A percentile compares a stretch with the other conserved stretches of the same genome.
Evolutionary conservation across 225 moss, liverwort and hornwort genomes (phyloP).

Genomic region (Polytrichum formosum): DNA sequence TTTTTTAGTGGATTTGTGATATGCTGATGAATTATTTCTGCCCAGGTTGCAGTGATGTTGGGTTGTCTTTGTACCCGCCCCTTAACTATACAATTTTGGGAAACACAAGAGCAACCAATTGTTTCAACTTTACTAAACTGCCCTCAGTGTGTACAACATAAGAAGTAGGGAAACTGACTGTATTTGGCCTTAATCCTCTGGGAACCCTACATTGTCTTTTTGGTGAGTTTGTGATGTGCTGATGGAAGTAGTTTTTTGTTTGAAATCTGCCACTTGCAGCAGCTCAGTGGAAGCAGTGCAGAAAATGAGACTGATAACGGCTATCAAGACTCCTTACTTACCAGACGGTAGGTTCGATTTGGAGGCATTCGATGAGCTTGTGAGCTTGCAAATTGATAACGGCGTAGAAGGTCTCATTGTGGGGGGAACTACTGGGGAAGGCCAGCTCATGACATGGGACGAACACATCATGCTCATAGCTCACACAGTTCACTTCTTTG

Average conservation of each 20-base stretch:
- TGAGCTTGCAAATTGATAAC: conserved; percentile 58
- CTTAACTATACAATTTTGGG: too few species aligned
- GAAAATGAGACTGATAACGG: conserved; percentile 76
- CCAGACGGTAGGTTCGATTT: conserved; percentile 74
- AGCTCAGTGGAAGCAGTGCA: conserved; percentile 63
- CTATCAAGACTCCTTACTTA: conserved; percentile 85
- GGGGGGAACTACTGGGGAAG: conserved; percentile 97
- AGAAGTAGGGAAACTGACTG: too few species aligned
- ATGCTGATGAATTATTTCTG: too few species aligned
- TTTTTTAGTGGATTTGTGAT: too few species aligned
- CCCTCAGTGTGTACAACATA: too few species aligned
- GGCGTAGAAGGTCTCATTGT: conserved; percentile 77
- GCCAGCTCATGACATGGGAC: conserved; percentile 95
- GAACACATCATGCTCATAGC: conserved; percentile 89
- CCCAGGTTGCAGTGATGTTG: too few species aligned
- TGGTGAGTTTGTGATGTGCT: neutral
- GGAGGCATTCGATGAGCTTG: conserved; percentile 64
- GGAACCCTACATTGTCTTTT: neutral
- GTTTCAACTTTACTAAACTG: too few species aligned
- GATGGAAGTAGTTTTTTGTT: neutral
- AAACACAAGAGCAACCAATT: too few species aligned
- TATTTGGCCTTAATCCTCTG: neutral
- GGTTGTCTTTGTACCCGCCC: too few species aligned
- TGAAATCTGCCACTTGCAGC: conserved; percentile 34
- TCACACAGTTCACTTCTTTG: conserved; percentile 64